These are phyloP conservation scores for Sequoiadendron giganteum DNA, from an alignment of 75 land plant species.

Conservation along the genomic window DNA sequence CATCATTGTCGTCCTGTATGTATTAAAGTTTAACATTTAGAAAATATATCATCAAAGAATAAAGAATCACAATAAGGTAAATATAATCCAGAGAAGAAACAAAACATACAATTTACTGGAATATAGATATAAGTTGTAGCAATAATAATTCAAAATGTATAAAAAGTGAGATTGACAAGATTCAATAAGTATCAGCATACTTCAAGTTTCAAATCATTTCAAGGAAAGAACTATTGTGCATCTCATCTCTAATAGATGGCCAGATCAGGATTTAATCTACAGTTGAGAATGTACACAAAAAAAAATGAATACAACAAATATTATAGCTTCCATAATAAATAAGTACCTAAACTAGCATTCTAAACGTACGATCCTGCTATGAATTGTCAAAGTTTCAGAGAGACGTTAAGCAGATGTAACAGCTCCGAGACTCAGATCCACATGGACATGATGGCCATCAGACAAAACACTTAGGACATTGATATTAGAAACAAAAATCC, in stretches of 20 bases:
- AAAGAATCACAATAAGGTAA: not conserved
- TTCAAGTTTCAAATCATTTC: not conserved
- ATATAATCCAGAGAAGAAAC: not conserved
- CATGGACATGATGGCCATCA: not conserved
- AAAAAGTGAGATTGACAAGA: not conserved
- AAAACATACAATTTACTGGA: not conserved
- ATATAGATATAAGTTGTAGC: not conserved
- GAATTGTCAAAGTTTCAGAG: not conserved
- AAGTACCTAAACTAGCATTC: not conserved
- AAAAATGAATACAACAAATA: not conserved
- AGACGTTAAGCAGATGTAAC: not conserved
- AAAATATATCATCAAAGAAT: not conserved
- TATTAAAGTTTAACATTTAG: not conserved
- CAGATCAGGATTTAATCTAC: not conserved
- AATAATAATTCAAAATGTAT: not conserved
- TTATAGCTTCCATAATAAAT: not conserved
- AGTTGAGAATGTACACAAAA: not conserved
- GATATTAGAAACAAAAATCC: not conserved
- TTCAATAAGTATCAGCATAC: not conserved
- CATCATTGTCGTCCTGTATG: slow-evolving; percentile 80
- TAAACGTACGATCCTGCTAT: not conserved
- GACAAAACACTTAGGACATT: not conserved
- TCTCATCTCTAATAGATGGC: not conserved
- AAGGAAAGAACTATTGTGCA: not conserved
- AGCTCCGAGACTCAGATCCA: not conserved